phyloP scores from a whole-genome alignment of 176 grass and related monocot genomes.

The Puccinellia tenuiflora region DNA sequence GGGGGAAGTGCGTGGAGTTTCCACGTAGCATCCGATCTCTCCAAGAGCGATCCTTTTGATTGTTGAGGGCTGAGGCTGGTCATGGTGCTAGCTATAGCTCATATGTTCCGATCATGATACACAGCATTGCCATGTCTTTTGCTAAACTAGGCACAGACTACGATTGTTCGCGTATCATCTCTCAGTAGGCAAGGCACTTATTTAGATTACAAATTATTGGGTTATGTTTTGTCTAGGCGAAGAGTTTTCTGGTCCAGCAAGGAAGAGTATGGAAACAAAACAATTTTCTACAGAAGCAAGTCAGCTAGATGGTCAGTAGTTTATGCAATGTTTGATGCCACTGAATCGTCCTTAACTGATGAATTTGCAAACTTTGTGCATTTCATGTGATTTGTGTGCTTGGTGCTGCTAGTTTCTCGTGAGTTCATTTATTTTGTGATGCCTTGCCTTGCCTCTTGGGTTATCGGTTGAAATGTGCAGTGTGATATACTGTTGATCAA shows the following conservation, averaged over 20 bases:
- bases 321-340: neutral
- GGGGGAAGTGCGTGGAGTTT: constrained; percentile 13
- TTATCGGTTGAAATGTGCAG: neutral
- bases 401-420: neutral
- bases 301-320: neutral
- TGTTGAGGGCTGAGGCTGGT: constrained; percentile 17
- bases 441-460: neutral
- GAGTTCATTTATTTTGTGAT: neutral
- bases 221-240: neutral
- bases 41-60: constrained; percentile 33
- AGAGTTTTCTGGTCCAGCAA: neutral
- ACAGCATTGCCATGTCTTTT: neutral
- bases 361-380: neutral
- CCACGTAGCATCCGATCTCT: constrained; percentile 35
- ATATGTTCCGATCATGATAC: neutral
- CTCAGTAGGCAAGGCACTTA: neutral
- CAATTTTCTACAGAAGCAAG: neutral
- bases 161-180: neutral
- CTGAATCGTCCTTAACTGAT: neutral
- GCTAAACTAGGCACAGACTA: neutral
- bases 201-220: neutral
- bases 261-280: neutral
- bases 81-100: neutral
- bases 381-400: neutral
- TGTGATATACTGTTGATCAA: neutral